Conservation (phyloP, 2,329 filamentous ascomycete species). For the Diaporthe nobilis region DNA sequence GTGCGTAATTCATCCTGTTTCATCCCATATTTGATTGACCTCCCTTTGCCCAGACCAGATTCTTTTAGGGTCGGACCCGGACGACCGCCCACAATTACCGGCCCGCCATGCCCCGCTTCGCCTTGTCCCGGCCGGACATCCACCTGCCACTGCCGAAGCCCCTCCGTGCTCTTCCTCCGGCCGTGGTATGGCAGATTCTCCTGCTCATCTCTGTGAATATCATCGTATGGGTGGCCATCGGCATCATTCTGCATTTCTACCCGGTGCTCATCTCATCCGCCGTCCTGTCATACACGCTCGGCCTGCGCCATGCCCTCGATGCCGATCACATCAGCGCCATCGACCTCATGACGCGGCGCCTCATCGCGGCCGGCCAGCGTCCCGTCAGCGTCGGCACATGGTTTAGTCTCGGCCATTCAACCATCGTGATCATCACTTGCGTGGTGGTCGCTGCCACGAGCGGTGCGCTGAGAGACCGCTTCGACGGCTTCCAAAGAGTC, state of each 20-base stretch:
- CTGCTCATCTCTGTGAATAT: constrained; percentile 66
- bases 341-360: constrained; percentile 91
- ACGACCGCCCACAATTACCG: not conserved
- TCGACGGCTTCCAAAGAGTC: constrained; percentile 83
- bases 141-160: constrained; percentile 47
- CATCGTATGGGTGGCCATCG: constrained; percentile 68
- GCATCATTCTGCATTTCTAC: constrained; percentile 66
- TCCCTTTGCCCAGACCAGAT: no score
- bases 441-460: constrained; percentile 93
- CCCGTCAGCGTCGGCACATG: constrained; percentile 95
- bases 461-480: constrained; percentile 84
- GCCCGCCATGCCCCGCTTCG: constrained; percentile 41
- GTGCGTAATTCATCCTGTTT: not conserved
- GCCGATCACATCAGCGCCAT: constrained; percentile 93
- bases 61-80: not conserved
- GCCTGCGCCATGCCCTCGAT: constrained; percentile 94
- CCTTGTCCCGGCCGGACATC: constrained; percentile 37
- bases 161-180: constrained; percentile 49
- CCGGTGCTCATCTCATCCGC: constrained; percentile 81
- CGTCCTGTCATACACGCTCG: constrained; percentile 88
- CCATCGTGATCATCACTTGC: constrained; percentile 91
- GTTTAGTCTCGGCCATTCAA: constrained; percentile 94
- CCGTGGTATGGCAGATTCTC: constrained; percentile 63
- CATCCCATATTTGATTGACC: not conserved
- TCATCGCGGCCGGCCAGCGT: constrained; percentile 86